Evolutionary conservation across 257 asterid species (phyloP), one percentile per base, ranked within the genome.

Genomic region (Nicotiana noctiflora): DNA sequence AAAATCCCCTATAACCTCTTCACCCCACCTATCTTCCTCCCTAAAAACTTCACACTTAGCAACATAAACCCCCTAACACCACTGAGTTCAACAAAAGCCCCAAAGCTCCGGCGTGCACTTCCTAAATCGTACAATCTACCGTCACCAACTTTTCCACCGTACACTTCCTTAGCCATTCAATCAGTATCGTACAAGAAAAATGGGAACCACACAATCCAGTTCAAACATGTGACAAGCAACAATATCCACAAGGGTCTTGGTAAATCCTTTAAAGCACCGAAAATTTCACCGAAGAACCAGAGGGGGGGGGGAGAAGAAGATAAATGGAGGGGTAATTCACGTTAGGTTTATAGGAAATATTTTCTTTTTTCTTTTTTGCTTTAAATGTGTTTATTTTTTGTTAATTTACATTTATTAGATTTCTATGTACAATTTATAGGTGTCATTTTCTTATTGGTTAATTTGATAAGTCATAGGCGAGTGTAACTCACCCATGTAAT

Each of bases 151-250:
- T 25, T 25, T 25, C 27, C 27, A 25, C 27, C 27, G 27, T 25
- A 25, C 27, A 25, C 27, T 25, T 25, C 27, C 27, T 25, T 25
- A n/a, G 96, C 97, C 97, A 92, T 91, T 96, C 97, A 92, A 62
- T 92, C 96, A 1, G 97, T 92, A 12, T 66, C 63, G 84, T 87
- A 92, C 51, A 92, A 66, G 83, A 92, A 77, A 81, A 92, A 92
- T 0, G 93, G 96, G 25, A 92, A 92, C 97, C 97, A 92, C 2
- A 90, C 97, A 23, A 92, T 70, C 97, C 97, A 92, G 56, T 91
- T 92, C 21, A 92, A 86, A 46, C 87, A 84, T 18, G 97, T 91
- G 49, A 88, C 97, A 52, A 89, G 14, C n/a, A 92, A 68, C 29
- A 92, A 68, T 17, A 92, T 85, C 94, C 94, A 91, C 97, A 92